Evolutionary conservation across 2,329 filamentous ascomycete genomes (phyloP).

Genomic region (Teratosphaeria destructans): DNA sequence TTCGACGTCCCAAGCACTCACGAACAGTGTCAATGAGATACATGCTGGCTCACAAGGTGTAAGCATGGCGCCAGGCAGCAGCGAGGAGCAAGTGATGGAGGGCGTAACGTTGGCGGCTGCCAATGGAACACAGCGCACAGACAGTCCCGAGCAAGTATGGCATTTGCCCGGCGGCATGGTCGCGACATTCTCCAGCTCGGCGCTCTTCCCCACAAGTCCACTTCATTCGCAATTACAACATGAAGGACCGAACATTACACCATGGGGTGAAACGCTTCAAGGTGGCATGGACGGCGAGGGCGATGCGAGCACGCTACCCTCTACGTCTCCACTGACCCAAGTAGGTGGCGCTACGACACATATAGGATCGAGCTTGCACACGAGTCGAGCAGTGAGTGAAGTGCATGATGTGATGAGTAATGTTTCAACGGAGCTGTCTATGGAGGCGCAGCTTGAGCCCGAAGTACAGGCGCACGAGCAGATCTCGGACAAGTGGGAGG

Average conservation of each 20-base stretch:
- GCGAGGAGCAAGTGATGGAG: neutral
- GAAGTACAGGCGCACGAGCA: neutral
- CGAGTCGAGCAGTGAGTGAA: neutral
- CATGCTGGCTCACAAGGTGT: neutral
- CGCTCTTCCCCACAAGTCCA: conserved; percentile 11
- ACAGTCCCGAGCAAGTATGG: neutral
- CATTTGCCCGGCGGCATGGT: neutral
- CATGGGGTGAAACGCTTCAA: neutral
- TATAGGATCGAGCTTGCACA: neutral
- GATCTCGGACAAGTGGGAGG: neutral
- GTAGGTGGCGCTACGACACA: conserved; percentile 1
- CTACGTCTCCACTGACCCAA: conserved; percentile 31
- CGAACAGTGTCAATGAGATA: neutral
- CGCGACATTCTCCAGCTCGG: conserved; percentile 2
- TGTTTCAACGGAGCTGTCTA: neutral
- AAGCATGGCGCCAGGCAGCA: neutral
- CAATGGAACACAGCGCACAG: neutral
- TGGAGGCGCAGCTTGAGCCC: neutral
- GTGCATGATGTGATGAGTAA: neutral
- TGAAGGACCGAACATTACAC: neutral
- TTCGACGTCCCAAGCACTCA: neutral
- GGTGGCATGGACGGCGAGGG: neutral
- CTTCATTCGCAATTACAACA: conserved; percentile 9
- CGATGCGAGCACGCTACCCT: conserved; percentile 13
- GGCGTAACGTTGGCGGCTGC: too few species aligned